Evolutionary conservation across 345 rosid species (phyloP), one percentile per base, ranked within the genome.

Genomic region (Crucihimalaya himalaica): DNA sequence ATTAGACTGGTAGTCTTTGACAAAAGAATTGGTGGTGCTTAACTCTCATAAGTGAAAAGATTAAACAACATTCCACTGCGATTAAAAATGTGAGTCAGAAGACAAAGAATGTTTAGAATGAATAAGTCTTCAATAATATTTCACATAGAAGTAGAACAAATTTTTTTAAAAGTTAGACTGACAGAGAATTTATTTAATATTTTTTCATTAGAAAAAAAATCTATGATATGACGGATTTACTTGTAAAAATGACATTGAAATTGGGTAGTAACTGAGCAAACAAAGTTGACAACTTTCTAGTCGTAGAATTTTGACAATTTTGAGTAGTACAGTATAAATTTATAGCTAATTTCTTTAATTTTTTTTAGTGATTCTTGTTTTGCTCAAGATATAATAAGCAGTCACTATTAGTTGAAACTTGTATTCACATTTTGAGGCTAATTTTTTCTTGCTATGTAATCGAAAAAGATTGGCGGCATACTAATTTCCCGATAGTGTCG

Each of bases 241-340:
- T 31, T 43, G 42, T 40, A 14, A 42, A 42, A 68, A 2, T 55
- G 54, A 42, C 56, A 5, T 45, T n/a, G 45, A 69, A 56, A 6
- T 23, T 8, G 55, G 46, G 23, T 45, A 46, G 34, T 34, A n/a
- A 39, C 12, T 48, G 67, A 71, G 59, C 60, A 48, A 9, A 40
- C 68, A 60, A 45, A 10, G 6, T 70, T 70, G 66, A 70, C 66
- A 58, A 57, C 21, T 32, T 27, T 40, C 46, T 45, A 45, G 15
- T 18, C 23, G 27, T 46, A 25, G 14, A 70, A 35, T 25, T 25
- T 45, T 70, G 74, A 47, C 19, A 29, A 16, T 19, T 51, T 20
- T 48, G 15, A 18, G 15, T 37, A 25, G 42, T 10, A n/a, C n/a
- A 25, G 37, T 13, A 9, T 37, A 35, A 45, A 12, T 67, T n/a